Evolutionary conservation across 169 alveolate species (phyloP), one percentile per base, ranked within the genome.

Genomic region (Eimeria tenella): DNA sequence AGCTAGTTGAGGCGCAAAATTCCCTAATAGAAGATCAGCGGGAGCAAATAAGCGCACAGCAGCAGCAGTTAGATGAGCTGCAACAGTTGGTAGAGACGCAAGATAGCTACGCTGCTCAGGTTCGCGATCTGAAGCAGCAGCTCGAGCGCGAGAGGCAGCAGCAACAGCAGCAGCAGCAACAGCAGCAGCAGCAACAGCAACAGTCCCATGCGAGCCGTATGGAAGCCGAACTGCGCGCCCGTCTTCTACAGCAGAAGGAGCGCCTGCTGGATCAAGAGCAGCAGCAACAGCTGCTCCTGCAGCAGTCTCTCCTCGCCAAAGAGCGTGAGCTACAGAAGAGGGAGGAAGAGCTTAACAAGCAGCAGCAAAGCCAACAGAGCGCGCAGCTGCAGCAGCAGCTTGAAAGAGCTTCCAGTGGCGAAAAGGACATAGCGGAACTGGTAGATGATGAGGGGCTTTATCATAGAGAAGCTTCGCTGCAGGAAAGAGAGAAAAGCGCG

Each of bases 221-320:
- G 89, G 89, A 81, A 10, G 56, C 89, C 23, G 89, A 81, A 56
- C 74, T 55, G 17, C 89, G 89, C 7, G 60, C 10, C 10, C 89
- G 89, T 23, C 73, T 81, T 50, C 74, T 81, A 71, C 89, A 81
- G 89, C 89, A 81, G 74, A 81, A 81, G 73, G 89, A 81, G 15
- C 89, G 89, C 89, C n/a, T 81, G n/a, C 73, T 81, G n/a, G 89
- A 81, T n/a, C 89, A 81, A 55, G 73, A 81, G 74, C 74, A 81
- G 89, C 89, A 81, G 60, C 56, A 81, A 56, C 89, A 81, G 89
- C 89, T n/a, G 74, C 74, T 53, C 73, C 89, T 7, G 56, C 89
- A 56, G 73, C 74, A 21, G 56, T 10, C 73, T 63, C 89, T 81
- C 10, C 74, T 21, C 25, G 89, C 89, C 42, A 81, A 81, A 56